A percentile compares a stretch with the other conserved stretches of the same genome.
phyloP scores from a whole-genome alignment of 768 basidiomycete species.

The Pleurotus salmoneostramineus region DNA sequence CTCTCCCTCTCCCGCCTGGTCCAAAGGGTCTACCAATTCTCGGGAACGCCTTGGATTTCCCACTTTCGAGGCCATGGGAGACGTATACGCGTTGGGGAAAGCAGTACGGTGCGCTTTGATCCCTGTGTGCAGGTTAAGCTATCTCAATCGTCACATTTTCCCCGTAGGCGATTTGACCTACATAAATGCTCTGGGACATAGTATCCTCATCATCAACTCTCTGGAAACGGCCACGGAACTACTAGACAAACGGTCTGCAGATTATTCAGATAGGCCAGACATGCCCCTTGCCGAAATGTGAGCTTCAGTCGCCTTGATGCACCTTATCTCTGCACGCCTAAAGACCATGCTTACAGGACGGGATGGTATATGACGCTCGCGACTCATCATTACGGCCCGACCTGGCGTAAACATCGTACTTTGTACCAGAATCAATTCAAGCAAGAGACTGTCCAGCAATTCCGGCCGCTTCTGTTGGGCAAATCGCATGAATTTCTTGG shows the following conservation, averaged over 20 bases:
- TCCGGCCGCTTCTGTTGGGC: constrained; percentile 15
- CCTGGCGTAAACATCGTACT: constrained; percentile 4
- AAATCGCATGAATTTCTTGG: constrained; percentile 25
- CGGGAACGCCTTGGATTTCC: constrained; percentile 19
- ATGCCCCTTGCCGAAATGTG: constrained; percentile 6
- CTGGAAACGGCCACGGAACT: not conserved
- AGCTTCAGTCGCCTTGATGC: not conserved
- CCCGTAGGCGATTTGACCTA: not conserved
- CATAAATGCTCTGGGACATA: not conserved
- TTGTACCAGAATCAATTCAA: constrained; percentile 2
- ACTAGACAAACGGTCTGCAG: not conserved
- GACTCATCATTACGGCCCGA: not conserved
- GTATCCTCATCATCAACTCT: constrained; percentile 3
- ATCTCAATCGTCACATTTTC: not conserved
- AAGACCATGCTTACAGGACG: not conserved
- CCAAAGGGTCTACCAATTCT: not conserved
- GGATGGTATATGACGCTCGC: constrained; percentile 6
- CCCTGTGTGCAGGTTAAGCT: not conserved
- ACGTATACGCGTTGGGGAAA: constrained; percentile 28
- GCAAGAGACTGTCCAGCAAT: constrained; percentile 1
- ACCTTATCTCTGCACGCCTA: not conserved
- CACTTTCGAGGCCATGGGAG: constrained; percentile 25
- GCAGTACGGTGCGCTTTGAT: constrained; percentile 20
- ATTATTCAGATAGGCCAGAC: constrained; percentile 2
- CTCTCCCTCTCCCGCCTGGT: not conserved